Base-by-base conservation (phyloP, 2,329 filamentous ascomycete species). In the Fusarium agapanthi region DNA sequence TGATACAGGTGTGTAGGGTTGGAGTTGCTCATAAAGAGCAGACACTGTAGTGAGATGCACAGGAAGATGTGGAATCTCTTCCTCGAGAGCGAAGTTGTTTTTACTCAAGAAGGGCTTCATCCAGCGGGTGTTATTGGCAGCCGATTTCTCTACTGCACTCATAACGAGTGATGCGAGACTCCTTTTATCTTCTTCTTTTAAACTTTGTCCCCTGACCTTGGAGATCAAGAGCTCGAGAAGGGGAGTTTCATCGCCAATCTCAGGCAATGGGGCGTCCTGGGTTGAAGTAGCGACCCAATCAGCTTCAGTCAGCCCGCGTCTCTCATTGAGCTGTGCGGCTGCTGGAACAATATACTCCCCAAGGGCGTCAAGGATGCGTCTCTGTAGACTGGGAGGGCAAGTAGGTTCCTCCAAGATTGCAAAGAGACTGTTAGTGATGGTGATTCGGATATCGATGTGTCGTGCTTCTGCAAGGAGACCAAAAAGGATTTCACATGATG, bases 401-500 rank as follows among this genome's bases (percentile, higher is more conserved):
- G 53, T 74, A 16, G 67, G 61, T 10, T 67, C 70, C 38, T 60
- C 67, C 40, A 78, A 41, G 10, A 77, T 72, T 30, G 65, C 72
- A 4, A 80, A 64, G 4, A 83, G 65, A 22, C 79, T 79, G 45
- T 67, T 69, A 10, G 81, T 59, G 26, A 80, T 76, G 3, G 78
- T 75, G 15, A 78, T 67, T 11, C 75, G 75, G 5, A 81, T 77
- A 41, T 83, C 81, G 20, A 79, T 76, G 34, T 83, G 80, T 6
- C 74, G 59, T 7, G 81, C 75, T 43, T 77, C 76, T 1, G 67
- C 60, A 10, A 83, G 75, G 4, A 84, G 73, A 0, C 65, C 48
- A 7, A 70, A 53, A 5, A 83, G 77, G 4, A 80, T 77, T 9
- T 79, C 71, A 28, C 75, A 79, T 1, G 80, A 69, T 1, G 71